phyloP scores from a whole-genome alignment of 148 eudicot species.

The Heliamphora exappendiculata region DNA sequence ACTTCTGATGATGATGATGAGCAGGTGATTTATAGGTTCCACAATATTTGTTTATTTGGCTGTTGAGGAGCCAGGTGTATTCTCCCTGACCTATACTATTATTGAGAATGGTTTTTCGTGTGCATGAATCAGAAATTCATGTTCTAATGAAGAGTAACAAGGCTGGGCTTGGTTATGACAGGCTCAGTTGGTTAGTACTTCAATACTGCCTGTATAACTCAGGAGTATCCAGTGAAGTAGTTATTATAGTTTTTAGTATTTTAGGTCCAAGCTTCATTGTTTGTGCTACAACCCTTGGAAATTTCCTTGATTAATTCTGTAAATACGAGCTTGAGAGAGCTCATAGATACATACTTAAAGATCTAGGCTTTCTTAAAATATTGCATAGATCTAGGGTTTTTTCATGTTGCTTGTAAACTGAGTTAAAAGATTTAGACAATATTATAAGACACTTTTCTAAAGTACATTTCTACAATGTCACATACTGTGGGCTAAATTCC shows the following conservation, averaged over 20 bases:
- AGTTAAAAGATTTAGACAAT: not conserved
- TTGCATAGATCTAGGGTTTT: not conserved
- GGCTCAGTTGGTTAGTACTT: not conserved
- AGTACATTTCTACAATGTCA: not conserved
- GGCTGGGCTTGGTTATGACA: not conserved
- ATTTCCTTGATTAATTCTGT: not conserved
- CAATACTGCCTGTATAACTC: not conserved
- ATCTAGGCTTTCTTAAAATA: not conserved
- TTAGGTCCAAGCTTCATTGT: not conserved
- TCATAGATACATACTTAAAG: conserved; percentile 3
- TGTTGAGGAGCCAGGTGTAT: not conserved
- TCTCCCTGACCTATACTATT: not conserved
- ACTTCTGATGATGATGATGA: conserved; percentile 23
- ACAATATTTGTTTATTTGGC: not conserved
- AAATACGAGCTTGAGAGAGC: not conserved
- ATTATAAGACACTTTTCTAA: not conserved
- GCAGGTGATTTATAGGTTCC: conserved; percentile 38
- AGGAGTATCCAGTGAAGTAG: not conserved
- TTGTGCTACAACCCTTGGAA: not conserved
- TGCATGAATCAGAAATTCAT: not conserved
- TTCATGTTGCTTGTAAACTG: not conserved
- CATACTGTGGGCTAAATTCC: not conserved
- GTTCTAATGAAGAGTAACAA: not conserved
- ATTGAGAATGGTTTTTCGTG: not conserved
- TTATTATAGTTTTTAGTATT: not conserved